Evolutionary conservation across 768 basidiomycete species (phyloP), one percentile per base, ranked within the genome.

Genomic region (Nidularia sp.): DNA sequence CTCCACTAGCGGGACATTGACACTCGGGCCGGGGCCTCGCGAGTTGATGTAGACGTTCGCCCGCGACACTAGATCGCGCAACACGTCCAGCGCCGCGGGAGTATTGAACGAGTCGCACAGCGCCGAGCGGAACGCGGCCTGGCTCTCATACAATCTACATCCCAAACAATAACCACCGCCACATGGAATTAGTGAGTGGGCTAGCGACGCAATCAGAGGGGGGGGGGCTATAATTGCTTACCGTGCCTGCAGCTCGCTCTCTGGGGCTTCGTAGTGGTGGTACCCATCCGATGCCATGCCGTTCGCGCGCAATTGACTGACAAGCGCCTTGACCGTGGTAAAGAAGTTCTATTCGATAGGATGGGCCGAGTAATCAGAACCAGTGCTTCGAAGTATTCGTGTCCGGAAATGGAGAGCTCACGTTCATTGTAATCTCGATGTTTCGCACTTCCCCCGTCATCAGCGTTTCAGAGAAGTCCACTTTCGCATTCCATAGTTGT

Each of bases 91-190:
- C 0, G 93, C 95, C 13, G 73, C 77, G 2, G 94, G 93, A 0
- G 97, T 98, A 66, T 98, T 95, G 78, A 98, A 97, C 0, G 95
- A 98, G 67, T 99, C 96, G 69, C 90, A 95, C 45, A 99, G 84
- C 0, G 94, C 90, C 9, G 72, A 76, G 49, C 92, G 85, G 79
- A 99, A 96, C 6, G 80, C 76, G 41, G 77, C 59, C 66, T 95
- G 95, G 45, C 85, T 82, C 49, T 82, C 73, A 57, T 88, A 77
- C 34, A 95, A 74, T 59, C 93, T 97, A 60, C 47, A 56, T 42
- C 48, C 3, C 43, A 46, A 18, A 56, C 54, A 53, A 58, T 49
- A 39, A 15, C 39, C 48, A 36, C 47, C 44, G 46, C 5, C 18
- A 18, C 18, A 18, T 1, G 18, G 18, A 18, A 18, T 18, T 18